Percentiles rank a stretch among this genome's conserved stretches.
Conservation (phyloP, 371 early-diverging fungal genomes). For the Rhizomucor miehei region DNA sequence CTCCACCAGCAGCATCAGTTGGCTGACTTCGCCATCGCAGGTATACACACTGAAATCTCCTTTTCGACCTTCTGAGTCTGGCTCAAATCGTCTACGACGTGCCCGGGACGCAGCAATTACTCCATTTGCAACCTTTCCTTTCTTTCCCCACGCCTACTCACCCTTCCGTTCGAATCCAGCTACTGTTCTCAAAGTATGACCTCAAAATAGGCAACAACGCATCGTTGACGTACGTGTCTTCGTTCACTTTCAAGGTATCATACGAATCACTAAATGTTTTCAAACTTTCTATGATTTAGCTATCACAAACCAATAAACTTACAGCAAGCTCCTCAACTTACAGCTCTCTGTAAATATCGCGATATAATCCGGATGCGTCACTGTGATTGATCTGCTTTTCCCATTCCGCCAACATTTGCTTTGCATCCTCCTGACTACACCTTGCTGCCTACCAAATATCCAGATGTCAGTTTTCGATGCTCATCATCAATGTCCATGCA, state of each 20-base stretch:
- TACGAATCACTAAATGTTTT: constrained; percentile 5
- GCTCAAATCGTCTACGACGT: constrained; percentile 2
- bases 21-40: constrained; percentile 3
- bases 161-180: constrained; percentile 5
- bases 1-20: constrained; percentile 6
- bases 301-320: not conserved
- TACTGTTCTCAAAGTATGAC: constrained; percentile 5
- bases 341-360: not conserved
- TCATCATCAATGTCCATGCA: no score
- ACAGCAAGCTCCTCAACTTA: not conserved
- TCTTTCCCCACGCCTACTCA: not conserved
- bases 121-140: not conserved
- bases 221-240: constrained; percentile 10
- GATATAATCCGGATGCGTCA: not conserved
- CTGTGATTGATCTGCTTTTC: no score
- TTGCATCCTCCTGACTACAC: no score
- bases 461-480: no score
- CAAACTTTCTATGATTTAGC: constrained; percentile 2
- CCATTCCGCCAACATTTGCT: no score
- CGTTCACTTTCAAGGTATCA: not conserved
- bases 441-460: no score
- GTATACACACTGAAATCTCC: constrained; percentile 10
- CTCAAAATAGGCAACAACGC: constrained; percentile 5
- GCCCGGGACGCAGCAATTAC: constrained; percentile 1
- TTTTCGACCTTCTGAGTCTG: constrained; percentile 5